Conservation (phyloP, 768 basidiomycete species). For the Neoboletus magnificus region DNA sequence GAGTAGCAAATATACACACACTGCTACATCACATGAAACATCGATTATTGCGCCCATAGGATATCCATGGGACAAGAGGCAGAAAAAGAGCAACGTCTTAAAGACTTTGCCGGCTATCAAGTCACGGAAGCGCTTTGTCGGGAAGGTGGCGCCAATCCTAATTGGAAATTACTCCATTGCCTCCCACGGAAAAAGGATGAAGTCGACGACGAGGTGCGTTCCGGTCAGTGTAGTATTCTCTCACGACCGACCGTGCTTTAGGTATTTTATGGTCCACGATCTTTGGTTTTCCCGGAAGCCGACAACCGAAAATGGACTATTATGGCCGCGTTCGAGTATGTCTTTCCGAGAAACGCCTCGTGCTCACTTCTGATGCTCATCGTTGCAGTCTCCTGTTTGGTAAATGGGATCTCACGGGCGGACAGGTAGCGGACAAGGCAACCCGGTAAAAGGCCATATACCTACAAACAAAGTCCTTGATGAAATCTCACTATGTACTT, state of each 20-base stretch:
- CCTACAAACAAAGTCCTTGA: not conserved
- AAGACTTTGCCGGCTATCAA: constrained; percentile 90
- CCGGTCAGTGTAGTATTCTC: not conserved
- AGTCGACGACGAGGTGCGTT: constrained; percentile 87
- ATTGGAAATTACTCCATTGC: constrained; percentile 97
- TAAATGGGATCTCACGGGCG: constrained; percentile 40
- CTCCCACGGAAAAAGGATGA: constrained; percentile 90
- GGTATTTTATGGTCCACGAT: constrained; percentile 93
- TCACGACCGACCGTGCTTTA: constrained; percentile 23
- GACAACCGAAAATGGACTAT: constrained; percentile 98
- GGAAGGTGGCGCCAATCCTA: constrained; percentile 74
- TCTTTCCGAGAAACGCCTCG: constrained; percentile 20
- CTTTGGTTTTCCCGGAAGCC: constrained; percentile 88
- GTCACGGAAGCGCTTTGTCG: constrained; percentile 85
- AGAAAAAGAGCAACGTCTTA: constrained; percentile 80
- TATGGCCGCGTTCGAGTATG: constrained; percentile 88
- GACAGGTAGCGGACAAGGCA: constrained; percentile 14
- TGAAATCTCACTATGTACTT: not conserved
- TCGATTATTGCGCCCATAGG: constrained; percentile 41
- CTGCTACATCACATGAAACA: not conserved
- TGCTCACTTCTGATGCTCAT: constrained; percentile 1
- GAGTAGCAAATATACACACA: constrained; percentile 12
- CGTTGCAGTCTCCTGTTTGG: constrained; percentile 38
- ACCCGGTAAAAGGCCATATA: not conserved
- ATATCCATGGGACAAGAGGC: constrained; percentile 99